Evolutionary conservation across 371 early-diverging fungal species (phyloP).

Genomic region (Blastocladiella emersonii): DNA sequence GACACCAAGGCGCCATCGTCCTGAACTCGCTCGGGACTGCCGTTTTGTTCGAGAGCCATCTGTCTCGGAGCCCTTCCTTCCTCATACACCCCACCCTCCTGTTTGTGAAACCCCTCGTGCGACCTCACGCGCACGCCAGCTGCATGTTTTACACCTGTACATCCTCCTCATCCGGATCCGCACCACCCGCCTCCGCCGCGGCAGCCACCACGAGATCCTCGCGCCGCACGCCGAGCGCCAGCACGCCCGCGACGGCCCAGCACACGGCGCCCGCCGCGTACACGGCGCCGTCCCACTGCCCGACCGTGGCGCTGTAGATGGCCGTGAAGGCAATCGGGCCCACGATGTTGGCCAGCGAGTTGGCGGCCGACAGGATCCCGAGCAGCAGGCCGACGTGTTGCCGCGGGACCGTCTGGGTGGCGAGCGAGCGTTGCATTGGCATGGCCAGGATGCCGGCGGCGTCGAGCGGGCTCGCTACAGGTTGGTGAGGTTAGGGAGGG

Average conservation of each 20-base stretch:
- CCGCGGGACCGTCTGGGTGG: neutral
- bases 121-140: too few species aligned
- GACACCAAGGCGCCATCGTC: too few species aligned
- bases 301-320: neutral
- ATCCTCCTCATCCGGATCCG: too few species aligned
- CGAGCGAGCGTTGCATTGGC: neutral
- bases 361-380: neutral
- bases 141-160: too few species aligned
- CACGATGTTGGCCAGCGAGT: neutral
- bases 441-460: neutral
- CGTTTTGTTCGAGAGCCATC: too few species aligned
- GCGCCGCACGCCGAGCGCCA: neutral
- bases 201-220: neutral
- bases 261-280: neutral
- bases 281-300: neutral
- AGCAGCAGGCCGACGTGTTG: neutral
- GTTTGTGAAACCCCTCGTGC: too few species aligned
- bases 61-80: too few species aligned
- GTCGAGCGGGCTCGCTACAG: neutral
- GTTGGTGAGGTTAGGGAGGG: too few species aligned
- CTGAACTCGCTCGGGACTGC: too few species aligned
- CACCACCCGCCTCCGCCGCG: too few species aligned
- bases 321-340: neutral
- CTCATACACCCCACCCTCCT: too few species aligned
- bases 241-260: neutral